Evolutionary conservation across 129 eudicot genomes (phyloP).

Genomic region (Deinandra increscens): DNA sequence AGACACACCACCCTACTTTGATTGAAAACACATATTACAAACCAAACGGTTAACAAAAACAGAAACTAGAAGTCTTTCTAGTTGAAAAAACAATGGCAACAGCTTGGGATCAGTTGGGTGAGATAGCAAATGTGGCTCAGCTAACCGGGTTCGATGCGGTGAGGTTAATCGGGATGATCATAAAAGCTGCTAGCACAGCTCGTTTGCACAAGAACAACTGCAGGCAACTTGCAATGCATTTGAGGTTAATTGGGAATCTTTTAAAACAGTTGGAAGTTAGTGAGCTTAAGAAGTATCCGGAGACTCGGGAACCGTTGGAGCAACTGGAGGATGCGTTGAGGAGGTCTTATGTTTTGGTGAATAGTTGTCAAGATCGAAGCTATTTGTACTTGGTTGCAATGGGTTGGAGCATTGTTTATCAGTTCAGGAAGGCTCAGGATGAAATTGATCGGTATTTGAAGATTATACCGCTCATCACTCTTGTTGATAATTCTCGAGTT

Average conservation of each 20-base stretch:
- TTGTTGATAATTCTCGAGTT: conserved; percentile 87
- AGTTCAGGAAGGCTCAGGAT: conserved; percentile 78
- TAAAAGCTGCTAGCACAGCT: conserved; percentile 72
- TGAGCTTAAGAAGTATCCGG: conserved; percentile 72
- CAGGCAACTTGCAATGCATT: conserved; percentile 75
- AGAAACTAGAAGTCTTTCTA: not conserved
- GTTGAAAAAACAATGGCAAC: conserved; percentile 44
- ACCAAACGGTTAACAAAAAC: not conserved
- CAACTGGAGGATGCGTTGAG: conserved; percentile 91
- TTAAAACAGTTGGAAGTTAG: conserved; percentile 61
- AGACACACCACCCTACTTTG: conserved; percentile 32
- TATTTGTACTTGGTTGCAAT: conserved; percentile 73
- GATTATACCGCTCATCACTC: conserved; percentile 85
- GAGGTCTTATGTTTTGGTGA: conserved; percentile 80
- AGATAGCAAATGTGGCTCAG: conserved; percentile 71
- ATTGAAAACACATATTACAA: too few species aligned
- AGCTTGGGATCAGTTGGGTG: conserved; percentile 73
- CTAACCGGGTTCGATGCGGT: conserved; percentile 76
- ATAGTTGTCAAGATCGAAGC: conserved; percentile 82
- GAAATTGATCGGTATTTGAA: conserved; percentile 88
- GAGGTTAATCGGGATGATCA: conserved; percentile 69
- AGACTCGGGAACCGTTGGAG: conserved; percentile 87
- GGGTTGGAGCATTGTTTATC: conserved; percentile 96
- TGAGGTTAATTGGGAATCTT: conserved; percentile 79
- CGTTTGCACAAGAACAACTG: conserved; percentile 85